These are phyloP conservation scores for Phytophthora syringae DNA, from an alignment of 352 stramenopile genomes.

Conservation along the genomic window DNA sequence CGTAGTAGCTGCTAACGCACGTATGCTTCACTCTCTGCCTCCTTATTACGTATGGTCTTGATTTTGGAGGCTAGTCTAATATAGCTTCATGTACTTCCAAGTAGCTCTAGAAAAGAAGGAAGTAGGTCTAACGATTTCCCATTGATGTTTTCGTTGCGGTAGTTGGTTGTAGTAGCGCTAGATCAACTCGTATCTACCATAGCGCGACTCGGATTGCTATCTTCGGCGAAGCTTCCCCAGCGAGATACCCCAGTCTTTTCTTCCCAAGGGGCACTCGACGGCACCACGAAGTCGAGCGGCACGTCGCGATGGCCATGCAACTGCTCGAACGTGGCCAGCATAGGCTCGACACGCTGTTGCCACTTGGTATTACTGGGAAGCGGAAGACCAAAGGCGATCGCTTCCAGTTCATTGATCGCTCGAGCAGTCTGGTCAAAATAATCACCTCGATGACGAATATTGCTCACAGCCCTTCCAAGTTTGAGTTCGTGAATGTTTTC, in stretches of 20 bases:
- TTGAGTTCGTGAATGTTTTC: constrained; percentile 18
- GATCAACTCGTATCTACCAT: too few species aligned
- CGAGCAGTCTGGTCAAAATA: background rate
- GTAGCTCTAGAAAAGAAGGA: too few species aligned
- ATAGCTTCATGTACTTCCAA: too few species aligned
- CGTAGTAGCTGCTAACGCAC: too few species aligned
- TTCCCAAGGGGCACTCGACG: constrained; percentile 63
- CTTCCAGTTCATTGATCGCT: constrained; percentile 1
- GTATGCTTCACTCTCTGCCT: too few species aligned
- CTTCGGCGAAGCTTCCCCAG: constrained; percentile 1
- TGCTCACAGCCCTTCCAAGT: constrained; percentile 20
- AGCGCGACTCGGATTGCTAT: too few species aligned
- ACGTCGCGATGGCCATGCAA: constrained; percentile 32
- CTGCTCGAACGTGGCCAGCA: constrained; percentile 7
- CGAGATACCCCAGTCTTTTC: constrained; percentile 59
- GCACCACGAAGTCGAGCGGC: constrained; percentile 86
- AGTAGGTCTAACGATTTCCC: too few species aligned
- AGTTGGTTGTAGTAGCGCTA: too few species aligned
- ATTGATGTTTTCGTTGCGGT: too few species aligned
- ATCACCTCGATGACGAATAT: background rate
- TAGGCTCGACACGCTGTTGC: background rate
- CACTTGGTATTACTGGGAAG: too few species aligned
- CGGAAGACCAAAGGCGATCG: background rate
- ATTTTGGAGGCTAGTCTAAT: too few species aligned
- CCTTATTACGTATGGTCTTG: too few species aligned